These are phyloP conservation scores for Ceratocystis alfenasii DNA, from an alignment of 2,329 filamentous ascomycete species.

Conservation along the genomic window DNA sequence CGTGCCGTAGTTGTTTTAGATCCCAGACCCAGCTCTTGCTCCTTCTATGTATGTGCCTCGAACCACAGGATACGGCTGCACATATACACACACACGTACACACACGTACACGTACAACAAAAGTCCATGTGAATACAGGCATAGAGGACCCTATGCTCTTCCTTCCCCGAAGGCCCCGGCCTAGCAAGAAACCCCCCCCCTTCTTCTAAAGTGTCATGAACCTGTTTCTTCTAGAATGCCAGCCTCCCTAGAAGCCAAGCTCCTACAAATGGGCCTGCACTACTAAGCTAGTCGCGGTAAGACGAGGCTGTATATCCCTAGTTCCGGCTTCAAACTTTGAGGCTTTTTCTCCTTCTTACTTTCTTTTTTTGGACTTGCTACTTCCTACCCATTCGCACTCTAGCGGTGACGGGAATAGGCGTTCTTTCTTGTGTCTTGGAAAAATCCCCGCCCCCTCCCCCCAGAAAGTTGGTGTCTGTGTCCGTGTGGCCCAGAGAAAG, in stretches of 20 bases:
- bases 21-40: neutral
- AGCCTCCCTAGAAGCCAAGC: neutral
- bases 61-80: neutral
- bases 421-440: neutral
- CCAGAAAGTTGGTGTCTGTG: neutral
- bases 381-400: neutral
- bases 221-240: neutral
- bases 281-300: neutral
- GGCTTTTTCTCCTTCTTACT: neutral
- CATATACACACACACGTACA: neutral
- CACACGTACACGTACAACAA: neutral
- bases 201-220: neutral
- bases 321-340: neutral
- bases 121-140: neutral
- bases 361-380: neutral
- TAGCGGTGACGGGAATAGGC: conserved; percentile 4
- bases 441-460: neutral
- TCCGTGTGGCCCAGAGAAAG: neutral
- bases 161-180: neutral
- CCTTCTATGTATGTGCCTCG: neutral
- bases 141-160: neutral
- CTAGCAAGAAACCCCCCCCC: neutral
- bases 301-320: neutral
- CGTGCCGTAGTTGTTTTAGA: neutral
- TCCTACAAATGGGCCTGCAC: too few relatives aligned